A percentile compares a stretch with the other conserved stretches of the same genome.
phyloP scores from a whole-genome alignment of 2,329 filamentous ascomycete genomes.

The Aspergillus fumigatiaffinis region DNA sequence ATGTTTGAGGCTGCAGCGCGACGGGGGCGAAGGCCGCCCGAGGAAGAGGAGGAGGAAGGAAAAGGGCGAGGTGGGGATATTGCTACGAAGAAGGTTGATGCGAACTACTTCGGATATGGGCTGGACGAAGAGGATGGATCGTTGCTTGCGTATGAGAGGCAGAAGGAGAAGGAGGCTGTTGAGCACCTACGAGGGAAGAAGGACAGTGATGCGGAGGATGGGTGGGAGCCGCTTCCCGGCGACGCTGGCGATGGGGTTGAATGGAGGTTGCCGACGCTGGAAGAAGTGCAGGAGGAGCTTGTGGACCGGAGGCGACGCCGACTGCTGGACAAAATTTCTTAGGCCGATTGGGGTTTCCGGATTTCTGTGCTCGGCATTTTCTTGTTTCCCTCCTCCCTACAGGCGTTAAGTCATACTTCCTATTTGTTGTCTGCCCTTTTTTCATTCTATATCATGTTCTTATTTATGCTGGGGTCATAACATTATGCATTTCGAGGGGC shows the following conservation, averaged over 20 bases:
- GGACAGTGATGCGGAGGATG: constrained; percentile 58
- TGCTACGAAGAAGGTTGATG: constrained; percentile 70
- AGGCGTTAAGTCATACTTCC: constrained; percentile 22
- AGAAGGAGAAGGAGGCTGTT: constrained; percentile 77
- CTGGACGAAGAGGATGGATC: constrained; percentile 85
- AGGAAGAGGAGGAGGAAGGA: constrained; percentile 65
- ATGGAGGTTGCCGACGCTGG: constrained; percentile 80
- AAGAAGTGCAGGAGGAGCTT: constrained; percentile 92
- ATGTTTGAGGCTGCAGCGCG: constrained; percentile 76
- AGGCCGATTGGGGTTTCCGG: constrained; percentile 13
- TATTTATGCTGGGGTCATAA: constrained; percentile 10
- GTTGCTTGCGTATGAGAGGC: constrained; percentile 73
- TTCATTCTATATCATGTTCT: constrained; percentile 4
- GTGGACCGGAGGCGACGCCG: constrained; percentile 79
- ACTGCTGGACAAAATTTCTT: constrained; percentile 74
- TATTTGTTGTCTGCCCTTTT: constrained; percentile 5
- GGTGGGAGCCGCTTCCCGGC: constrained; percentile 83
- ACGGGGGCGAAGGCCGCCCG: constrained; percentile 59
- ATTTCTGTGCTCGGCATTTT: constrained; percentile 13
- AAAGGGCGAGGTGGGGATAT: constrained; percentile 39
- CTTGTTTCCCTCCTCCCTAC: constrained; percentile 4
- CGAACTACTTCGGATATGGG: constrained; percentile 93
- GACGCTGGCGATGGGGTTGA: constrained; percentile 76
- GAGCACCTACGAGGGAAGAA: constrained; percentile 61
- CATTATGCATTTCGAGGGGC: constrained; percentile 10